Base-by-base conservation (phyloP, 441 rosid species). In the Flueggea neowawraea region DNA sequence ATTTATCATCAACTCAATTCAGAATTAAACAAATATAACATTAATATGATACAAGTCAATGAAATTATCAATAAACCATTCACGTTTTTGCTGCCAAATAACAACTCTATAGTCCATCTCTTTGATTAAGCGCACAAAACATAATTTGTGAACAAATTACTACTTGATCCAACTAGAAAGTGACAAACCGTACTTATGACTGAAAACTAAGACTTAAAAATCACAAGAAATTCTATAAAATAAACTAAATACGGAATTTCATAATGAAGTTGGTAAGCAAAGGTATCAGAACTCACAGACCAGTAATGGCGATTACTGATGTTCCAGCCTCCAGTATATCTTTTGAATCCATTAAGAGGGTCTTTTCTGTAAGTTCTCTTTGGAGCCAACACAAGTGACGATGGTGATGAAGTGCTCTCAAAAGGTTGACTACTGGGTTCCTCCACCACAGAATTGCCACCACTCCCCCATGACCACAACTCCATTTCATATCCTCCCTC, bases 281-380 rank as follows among this genome's bases (percentile, higher is more conserved):
- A 13, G 60, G 11, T 15, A 9, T 54, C 41, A 10, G 44, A 64
- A 65, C 97, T 80, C 79, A 93, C 98, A 54, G 97, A 92, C 98
- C 97, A 93, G 68, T 93, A 93, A 77, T 90, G 98, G n/a, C 65
- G 88, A 6, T 84, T 80, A 31, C 81, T 80, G 57, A 90, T 80
- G 69, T 88, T 82, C 98, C 98, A 93, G 28, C 98, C 98, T 31
- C 91, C 90, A 6, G 87, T 66, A 61, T 90, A 93, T 74, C 65
- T 76, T 62, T 79, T 80, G 68, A 82, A 93, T 17, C 89, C 89
- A 66, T 82, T 71, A 13, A 85, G 77, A 58, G 98, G 98, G 80
- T 93, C 97, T 76, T 77, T 87, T 69, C 98, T 82, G 78, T 76
- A 74, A 60, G 97, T 93, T 77, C 89, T 78, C 63, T 80, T 77